Evolutionary conservation across 2,329 filamentous ascomycete species (phyloP), one percentile per base, ranked within the genome.

Genomic region (Xylariaceae sp.): DNA sequence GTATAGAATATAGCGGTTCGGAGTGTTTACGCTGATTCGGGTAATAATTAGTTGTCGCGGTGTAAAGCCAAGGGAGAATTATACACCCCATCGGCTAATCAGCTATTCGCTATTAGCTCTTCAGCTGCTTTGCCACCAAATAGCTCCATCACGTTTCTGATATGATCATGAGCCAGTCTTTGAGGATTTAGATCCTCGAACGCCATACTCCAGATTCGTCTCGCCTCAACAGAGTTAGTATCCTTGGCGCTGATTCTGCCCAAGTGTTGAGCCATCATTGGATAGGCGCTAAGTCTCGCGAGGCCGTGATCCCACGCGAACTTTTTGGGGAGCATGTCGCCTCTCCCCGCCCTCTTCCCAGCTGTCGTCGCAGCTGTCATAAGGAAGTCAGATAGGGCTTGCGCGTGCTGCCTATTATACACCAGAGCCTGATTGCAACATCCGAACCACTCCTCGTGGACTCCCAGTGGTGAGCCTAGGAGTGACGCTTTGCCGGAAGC

Each of bases 351-450:
- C 6, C 50, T 48, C 9, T 45, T 32, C 50, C 52, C 11, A 9
- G 34, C n/a, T 56, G 29, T 60, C 7, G 30, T 45, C 0, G 64
- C 59, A 12, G 62, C 61, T 3, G 49, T 50, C 57, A 61, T 56
- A 50, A 68, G 56, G 37, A 60, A 65, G 7, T 62, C 53, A 3
- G 64, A 61, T 7, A 68, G 55, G 19, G 41, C 60, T 32, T 44
- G 51, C 7, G 61, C 64, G 51, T 68, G 64, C 29, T 53, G 55
- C 6, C 65, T 57, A 54, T 68, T 68, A 47, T 67, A 68, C 3
- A 68, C 62, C 11, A 68, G 49, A n/a, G 67, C 67, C 32, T 68
- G 67, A 42, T 66, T 68, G 54, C 67, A 68, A 52, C 67, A 68
- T 12, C 67, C 67, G 37, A 68, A 68, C 50, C 59, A 68, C 47